These are phyloP conservation scores for Microbotryomycetes sp. DNA, from an alignment of 1,284 basidiomycete species.

Conservation along the genomic window DNA sequence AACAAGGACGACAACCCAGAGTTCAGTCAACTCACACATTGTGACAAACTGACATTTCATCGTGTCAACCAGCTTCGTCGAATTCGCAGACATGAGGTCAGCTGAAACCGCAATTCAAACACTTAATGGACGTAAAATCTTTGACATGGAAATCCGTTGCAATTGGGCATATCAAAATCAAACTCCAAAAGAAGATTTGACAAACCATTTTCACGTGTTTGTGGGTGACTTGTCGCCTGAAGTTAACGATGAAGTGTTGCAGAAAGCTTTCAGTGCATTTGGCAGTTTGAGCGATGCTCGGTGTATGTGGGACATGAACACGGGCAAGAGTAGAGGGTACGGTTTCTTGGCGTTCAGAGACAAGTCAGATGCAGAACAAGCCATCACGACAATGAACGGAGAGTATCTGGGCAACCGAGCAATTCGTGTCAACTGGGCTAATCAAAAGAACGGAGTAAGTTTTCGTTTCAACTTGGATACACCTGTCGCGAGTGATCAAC, in stretches of 20 bases:
- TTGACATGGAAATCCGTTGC: conserved; percentile 60
- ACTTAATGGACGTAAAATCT: conserved; percentile 94
- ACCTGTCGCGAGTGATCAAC: too few relatives aligned
- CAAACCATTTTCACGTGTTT: conserved; percentile 93
- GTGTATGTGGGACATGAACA: conserved; percentile 99
- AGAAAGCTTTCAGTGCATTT: conserved; percentile 90
- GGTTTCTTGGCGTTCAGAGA: conserved; percentile 91
- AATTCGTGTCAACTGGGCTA: conserved; percentile 99
- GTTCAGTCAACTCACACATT: not conserved
- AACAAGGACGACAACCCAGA: too few relatives aligned
- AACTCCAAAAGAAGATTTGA: conserved; percentile 76
- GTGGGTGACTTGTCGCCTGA: conserved; percentile 96
- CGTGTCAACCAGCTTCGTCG: conserved; percentile 31
- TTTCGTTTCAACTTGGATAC: too few relatives aligned
- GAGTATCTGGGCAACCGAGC: conserved; percentile 97
- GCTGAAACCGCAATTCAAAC: conserved; percentile 95
- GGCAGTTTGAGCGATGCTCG: conserved; percentile 91
- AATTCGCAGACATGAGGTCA: conserved; percentile 79
- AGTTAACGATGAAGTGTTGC: conserved; percentile 94
- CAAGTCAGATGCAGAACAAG: conserved; percentile 95
- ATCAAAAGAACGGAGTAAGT: conserved; percentile 69
- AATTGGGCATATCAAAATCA: conserved; percentile 71
- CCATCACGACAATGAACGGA: conserved; percentile 97
- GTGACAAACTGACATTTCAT: not conserved
- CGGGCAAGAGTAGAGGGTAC: conserved; percentile 91